Percentiles rank a stretch among this genome's conserved stretches.
Conservation (phyloP, 306 rosid species). For the Spatholobus suberectus region DNA sequence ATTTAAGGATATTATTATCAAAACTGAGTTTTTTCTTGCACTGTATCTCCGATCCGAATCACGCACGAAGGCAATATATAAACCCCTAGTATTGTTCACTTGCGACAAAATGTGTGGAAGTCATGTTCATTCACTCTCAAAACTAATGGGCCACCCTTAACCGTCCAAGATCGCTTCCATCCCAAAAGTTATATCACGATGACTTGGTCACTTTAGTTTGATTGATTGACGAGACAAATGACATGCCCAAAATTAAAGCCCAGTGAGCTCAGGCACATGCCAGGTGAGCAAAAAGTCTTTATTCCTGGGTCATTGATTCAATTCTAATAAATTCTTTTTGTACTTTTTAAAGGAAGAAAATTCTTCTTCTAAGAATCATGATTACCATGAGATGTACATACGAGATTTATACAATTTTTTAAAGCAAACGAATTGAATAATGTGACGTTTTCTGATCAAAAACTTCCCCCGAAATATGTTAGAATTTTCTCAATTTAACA, state of each 20-base stretch:
- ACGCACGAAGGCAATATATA: no score
- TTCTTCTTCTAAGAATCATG: not conserved
- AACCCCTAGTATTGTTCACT: not conserved
- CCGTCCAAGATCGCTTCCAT: constrained; percentile 35
- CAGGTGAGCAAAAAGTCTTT: constrained; percentile 31
- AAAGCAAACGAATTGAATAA: not conserved
- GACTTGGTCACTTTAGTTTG: constrained; percentile 33
- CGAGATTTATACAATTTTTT: not conserved
- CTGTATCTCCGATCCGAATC: no score
- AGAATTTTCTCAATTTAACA: no score
- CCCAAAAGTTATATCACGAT: constrained; percentile 5
- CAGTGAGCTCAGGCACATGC: constrained; percentile 34
- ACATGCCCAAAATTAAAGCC: constrained; percentile 36
- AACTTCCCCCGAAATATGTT: not conserved
- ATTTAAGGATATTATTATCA: not conserved
- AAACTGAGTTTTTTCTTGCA: not conserved
- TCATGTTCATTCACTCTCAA: not conserved
- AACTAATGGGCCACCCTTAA: constrained; percentile 39
- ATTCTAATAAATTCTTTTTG: not conserved
- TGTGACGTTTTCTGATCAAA: not conserved
- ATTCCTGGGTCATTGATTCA: constrained; percentile 4
- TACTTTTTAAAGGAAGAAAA: not conserved
- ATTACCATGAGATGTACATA: not conserved
- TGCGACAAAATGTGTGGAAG: constrained; percentile 8
- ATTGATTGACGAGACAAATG: constrained; percentile 46